These are phyloP conservation scores for Daedalea quercina DNA, from an alignment of 768 basidiomycete species.

Conservation along the genomic window DNA sequence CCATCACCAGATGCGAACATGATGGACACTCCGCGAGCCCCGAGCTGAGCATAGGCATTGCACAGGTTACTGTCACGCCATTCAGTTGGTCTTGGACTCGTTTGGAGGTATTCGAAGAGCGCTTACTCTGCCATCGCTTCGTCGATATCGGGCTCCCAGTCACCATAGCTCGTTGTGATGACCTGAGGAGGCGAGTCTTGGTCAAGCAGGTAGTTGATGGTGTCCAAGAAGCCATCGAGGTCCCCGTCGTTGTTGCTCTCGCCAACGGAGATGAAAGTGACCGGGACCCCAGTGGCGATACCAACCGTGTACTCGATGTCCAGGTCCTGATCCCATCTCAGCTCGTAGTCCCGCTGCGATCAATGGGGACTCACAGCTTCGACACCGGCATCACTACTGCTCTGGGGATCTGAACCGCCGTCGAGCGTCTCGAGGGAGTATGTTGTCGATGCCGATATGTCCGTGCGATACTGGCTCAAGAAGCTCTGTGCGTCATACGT, in stretches of 20 bases:
- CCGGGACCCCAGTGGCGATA: slow-evolving; percentile 41
- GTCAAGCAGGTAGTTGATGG: slow-evolving; percentile 49
- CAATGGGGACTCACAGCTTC: background rate
- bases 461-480: slow-evolving; percentile 24
- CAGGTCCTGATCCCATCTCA: background rate
- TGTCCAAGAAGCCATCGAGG: slow-evolving; percentile 28
- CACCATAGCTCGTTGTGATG: slow-evolving; percentile 66
- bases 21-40: slow-evolving; percentile 58
- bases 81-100: background rate
- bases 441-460: slow-evolving; percentile 12
- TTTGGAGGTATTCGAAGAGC: background rate
- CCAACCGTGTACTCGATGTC: slow-evolving; percentile 21
- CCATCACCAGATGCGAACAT: slow-evolving; percentile 63
- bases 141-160: slow-evolving; percentile 67
- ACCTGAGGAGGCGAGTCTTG: slow-evolving; percentile 42
- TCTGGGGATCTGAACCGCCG: slow-evolving; percentile 46
- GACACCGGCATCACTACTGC: background rate
- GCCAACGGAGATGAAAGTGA: slow-evolving; percentile 45
- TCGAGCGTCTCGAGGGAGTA: slow-evolving; percentile 29
- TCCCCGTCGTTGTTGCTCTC: slow-evolving; percentile 16
- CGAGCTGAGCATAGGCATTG: slow-evolving; percentile 56
- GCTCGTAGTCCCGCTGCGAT: background rate
- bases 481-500: slow-evolving; percentile 29
- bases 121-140: slow-evolving; percentile 41
- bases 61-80: slow-evolving; percentile 51